Percentiles rank a stretch among this genome's conserved stretches.
Evolutionary conservation across 2,329 filamentous ascomycete species (phyloP).

Genomic region (Trichoderma sp.): DNA sequence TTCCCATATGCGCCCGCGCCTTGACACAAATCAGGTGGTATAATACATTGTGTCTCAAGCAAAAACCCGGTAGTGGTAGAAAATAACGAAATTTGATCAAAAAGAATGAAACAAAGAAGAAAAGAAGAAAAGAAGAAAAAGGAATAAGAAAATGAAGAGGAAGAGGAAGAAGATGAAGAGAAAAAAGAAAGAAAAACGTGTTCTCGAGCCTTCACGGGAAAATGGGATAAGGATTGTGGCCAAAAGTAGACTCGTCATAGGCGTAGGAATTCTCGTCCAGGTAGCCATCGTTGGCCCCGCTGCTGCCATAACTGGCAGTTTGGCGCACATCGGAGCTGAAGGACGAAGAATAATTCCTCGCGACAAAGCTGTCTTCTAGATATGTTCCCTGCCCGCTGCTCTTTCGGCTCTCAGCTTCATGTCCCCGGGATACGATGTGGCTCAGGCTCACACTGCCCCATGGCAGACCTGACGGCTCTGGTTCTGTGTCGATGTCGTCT

Average conservation of each 20-base stretch:
- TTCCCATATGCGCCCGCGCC: neutral
- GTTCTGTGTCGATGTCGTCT: conserved; percentile 50
- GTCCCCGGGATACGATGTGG: conserved; percentile 49
- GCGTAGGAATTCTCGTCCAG: conserved; percentile 31
- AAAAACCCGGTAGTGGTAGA: neutral
- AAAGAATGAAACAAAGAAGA: neutral
- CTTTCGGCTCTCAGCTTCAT: conserved; percentile 46
- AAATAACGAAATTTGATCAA: neutral
- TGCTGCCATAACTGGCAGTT: conserved; percentile 34
- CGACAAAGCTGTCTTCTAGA: conserved; percentile 33
- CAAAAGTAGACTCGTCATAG: conserved; percentile 21
- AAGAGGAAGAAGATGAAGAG: neutral
- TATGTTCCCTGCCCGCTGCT: conserved; percentile 40
- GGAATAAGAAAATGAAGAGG: neutral
- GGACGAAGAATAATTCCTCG: conserved; percentile 29
- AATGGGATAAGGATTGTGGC: conserved; percentile 1
- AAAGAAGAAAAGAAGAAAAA: neutral
- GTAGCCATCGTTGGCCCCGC: conserved; percentile 34
- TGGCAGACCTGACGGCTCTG: conserved; percentile 61
- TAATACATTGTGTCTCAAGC: neutral
- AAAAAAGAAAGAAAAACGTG: neutral
- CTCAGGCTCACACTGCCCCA: conserved; percentile 68
- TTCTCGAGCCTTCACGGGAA: neutral
- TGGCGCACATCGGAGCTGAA: conserved; percentile 27
- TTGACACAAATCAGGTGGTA: neutral